These are phyloP conservation scores for Pichia manshurica DNA, from an alignment of 805 yeast genomes.

Conservation along the genomic window DNA sequence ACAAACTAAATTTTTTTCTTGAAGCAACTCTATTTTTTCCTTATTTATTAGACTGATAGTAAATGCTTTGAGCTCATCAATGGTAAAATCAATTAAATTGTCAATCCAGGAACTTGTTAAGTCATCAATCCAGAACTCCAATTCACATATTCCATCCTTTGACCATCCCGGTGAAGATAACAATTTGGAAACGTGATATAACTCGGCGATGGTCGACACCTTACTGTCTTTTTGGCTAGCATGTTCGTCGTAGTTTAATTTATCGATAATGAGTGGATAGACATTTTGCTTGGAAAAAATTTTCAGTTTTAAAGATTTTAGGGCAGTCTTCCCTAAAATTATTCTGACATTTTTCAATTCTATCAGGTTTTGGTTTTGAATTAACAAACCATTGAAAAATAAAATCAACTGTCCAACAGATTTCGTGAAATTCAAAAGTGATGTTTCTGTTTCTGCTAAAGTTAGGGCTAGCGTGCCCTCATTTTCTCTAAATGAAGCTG, in stretches of 20 bases:
- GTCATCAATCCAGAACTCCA: constrained; percentile 33
- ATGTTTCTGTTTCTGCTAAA: neutral
- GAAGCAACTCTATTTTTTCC: constrained; percentile 12
- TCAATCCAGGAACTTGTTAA: constrained; percentile 26
- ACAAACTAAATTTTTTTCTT: constrained; percentile 1
- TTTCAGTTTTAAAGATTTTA: constrained; percentile 19
- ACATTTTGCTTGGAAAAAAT: constrained; percentile 24
- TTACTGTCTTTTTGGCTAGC: neutral
- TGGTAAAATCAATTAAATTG: constrained; percentile 21
- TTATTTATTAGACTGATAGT: constrained; percentile 14
- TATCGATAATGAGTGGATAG: constrained; percentile 24
- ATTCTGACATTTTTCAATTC: constrained; percentile 17
- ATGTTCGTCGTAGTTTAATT: constrained; percentile 14
- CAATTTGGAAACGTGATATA: constrained; percentile 20
- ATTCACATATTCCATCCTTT: constrained; percentile 26
- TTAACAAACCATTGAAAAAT: constrained; percentile 20
- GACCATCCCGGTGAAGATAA: constrained; percentile 27
- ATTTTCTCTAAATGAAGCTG: constrained; percentile 10
- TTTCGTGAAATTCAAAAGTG: constrained; percentile 10
- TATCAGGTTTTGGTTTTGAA: constrained; percentile 5
- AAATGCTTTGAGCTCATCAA: constrained; percentile 24
- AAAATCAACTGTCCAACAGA: constrained; percentile 20
- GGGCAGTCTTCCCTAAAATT: constrained; percentile 18
- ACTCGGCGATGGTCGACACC: constrained; percentile 8
- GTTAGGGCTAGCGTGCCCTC: constrained; percentile 6